Evolutionary conservation across 352 stramenopile species (phyloP), one percentile per base, ranked within the genome.

Genomic region (Phytophthora tentaculata): DNA sequence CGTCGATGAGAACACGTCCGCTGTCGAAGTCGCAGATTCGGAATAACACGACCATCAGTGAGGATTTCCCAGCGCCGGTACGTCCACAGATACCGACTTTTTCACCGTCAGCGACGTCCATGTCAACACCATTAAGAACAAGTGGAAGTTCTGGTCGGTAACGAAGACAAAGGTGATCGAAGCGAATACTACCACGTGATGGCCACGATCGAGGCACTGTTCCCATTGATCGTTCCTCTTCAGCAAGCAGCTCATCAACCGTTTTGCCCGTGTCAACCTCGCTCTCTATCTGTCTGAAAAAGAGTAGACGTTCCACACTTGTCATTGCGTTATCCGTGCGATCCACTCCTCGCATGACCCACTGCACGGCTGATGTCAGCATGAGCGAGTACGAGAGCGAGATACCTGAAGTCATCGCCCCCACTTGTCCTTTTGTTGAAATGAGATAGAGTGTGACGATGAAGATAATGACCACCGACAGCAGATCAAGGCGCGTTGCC

Each of bases 371-470:
- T 76, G 43, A 86, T 80, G 54, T 69, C 2, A 80, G 35, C 65
- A 78, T 70, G 16, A 76, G 55, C 0, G 67, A 58, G 47, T 80
- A 80, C 17, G 77, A 77, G 20, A 79, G 68, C n/a, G 69, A 72
- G 2, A 78, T 59, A 0, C 71, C 74, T 0, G 74, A 69, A 0
- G 62, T 57, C 14, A 64, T 43, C 0, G 64, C 26, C 0, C 68
- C 69, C 20, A 80, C 57, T 10, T 69, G 63, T 1, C 68, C 71
- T 24, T 74, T 75, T 17, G 74, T 66, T 0, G 86, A 49, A 8
- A 98, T 88, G 13, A 92, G 63, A 47, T 95, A 95, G 9, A 98
- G 63, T 22, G 91, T 87, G 17, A 97, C 83, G 20, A 83, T 79
- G 24, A 84, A 81, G 22, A 98, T 92, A 44, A 98, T 96, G 8